These are phyloP conservation scores for Leptographium procerum DNA, from an alignment of 2,329 filamentous ascomycete genomes.

Conservation along the genomic window DNA sequence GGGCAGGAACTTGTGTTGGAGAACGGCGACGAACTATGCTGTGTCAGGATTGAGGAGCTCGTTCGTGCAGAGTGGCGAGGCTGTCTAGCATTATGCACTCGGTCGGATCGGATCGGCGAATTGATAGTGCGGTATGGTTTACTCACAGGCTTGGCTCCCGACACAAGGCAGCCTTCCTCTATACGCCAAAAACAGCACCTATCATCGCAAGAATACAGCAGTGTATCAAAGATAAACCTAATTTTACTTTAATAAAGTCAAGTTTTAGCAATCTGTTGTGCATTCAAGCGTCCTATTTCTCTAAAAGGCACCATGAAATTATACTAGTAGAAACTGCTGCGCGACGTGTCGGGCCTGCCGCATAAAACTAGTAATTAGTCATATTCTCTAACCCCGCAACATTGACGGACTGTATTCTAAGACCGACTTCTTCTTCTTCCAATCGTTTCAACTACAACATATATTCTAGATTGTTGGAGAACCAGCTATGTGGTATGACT, in stretches of 20 bases:
- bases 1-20: neutral
- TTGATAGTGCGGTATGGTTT: neutral
- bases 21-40: neutral
- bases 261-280: neutral
- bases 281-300: too few species aligned
- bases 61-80: neutral
- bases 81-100: neutral
- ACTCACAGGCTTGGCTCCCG: too few species aligned
- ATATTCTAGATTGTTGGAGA: neutral
- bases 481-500: constrained; percentile 2
- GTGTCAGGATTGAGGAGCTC: neutral
- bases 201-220: too few species aligned
- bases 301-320: neutral
- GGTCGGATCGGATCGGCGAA: neutral
- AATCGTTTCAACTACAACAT: neutral
- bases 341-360: neutral
- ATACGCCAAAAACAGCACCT: too few species aligned
- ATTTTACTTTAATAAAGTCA: too few species aligned
- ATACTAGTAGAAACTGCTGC: neutral
- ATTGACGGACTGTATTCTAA: neutral
- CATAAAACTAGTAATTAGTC: neutral
- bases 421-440: neutral
- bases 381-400: neutral
- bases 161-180: too few species aligned
- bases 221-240: too few species aligned